Evolutionary conservation across 2,329 filamentous ascomycete species (phyloP), one percentile per base, ranked within the genome.

Genomic region (Pseudocercospora cruenta): DNA sequence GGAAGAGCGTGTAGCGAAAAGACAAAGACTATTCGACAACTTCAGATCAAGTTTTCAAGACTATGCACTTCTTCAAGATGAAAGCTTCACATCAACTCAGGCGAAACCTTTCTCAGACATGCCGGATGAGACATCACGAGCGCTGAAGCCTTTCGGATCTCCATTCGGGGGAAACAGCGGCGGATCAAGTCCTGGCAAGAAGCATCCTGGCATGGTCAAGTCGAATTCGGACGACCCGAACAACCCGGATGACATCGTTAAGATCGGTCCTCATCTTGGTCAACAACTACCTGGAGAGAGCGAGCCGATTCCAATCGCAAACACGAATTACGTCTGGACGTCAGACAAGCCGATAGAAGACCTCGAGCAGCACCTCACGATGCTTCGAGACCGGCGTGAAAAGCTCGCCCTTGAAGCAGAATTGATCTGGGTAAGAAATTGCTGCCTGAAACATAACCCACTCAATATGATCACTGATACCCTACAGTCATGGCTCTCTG

Each of bases 321-420:
- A 49, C 6, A 65, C 67, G 5, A 67, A 67, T 16, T 69, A 69
- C 26, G 21, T 16, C 0, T 66, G 62, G 67, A 60, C 12, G 1
- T 69, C 67, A 14, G 39, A 60, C 4, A 53, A 57, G 7, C 59
- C 47, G 9, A 62, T 65, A 12, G 33, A 54, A n/a, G 65, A 69
- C 33, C 62, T 67, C 6, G 65, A 69, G 53, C 19, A n/a, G 19
- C 31, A 67, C 31, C 39, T 69, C 16, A 12, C 14, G 4, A 45
- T 36, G 22, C 60, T 69, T 9, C 58, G 28, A 7, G 43, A 54
- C 19, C n/a, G 54, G 16, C 65, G 62, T 22, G 21, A 24, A 8
- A 33, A 53, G 8, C 19, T 69, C 8, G 54, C 59, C 1, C 58
- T 33, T 4, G 67, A 67, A 57, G 63, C 62, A 12, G 64, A 64